A percentile compares a stretch with the other conserved stretches of the same genome.
Evolutionary conservation across 495 filamentous ascomycete species (phyloP).

Genomic region (Daldinia vernicosa): DNA sequence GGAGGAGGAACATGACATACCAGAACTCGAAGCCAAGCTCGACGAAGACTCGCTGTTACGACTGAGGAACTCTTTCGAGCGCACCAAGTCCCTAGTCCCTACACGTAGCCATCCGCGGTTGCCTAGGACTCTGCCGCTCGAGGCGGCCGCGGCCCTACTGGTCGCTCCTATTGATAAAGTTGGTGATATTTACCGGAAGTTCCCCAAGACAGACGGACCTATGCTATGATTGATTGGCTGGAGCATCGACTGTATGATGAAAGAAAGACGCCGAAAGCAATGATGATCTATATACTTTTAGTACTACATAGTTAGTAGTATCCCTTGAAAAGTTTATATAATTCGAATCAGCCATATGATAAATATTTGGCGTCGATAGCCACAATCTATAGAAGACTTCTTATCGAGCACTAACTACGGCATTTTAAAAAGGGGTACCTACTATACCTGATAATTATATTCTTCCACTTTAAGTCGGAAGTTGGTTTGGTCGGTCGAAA

Average conservation of each 20-base stretch:
- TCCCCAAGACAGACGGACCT: constrained; percentile 43
- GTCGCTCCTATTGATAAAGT: constrained; percentile 59
- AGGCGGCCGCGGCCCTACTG: constrained; percentile 58
- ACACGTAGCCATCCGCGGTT: constrained; percentile 60
- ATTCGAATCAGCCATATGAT: too few relatives aligned
- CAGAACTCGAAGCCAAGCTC: constrained; percentile 61
- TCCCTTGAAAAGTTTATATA: too few relatives aligned
- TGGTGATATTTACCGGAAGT: constrained; percentile 56
- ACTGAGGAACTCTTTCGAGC: constrained; percentile 61
- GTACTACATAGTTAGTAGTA: too few relatives aligned
- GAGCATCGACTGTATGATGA: neutral
- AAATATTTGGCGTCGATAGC: too few relatives aligned
- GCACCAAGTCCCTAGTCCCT: constrained; percentile 69
- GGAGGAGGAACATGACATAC: constrained; percentile 65
- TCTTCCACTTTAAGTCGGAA: too few relatives aligned
- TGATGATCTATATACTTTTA: too few relatives aligned
- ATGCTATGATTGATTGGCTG: constrained; percentile 10
- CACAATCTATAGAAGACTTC: too few relatives aligned
- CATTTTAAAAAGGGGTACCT: too few relatives aligned
- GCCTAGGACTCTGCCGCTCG: constrained; percentile 50
- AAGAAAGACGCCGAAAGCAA: too few relatives aligned
- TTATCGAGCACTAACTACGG: too few relatives aligned
- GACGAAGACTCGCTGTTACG: constrained; percentile 44
- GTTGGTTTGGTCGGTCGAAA: too few relatives aligned
- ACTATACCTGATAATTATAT: too few relatives aligned